Evolutionary conservation across 2,329 filamentous ascomycete genomes (phyloP).

Genomic region (Xylaria polymorpha): DNA sequence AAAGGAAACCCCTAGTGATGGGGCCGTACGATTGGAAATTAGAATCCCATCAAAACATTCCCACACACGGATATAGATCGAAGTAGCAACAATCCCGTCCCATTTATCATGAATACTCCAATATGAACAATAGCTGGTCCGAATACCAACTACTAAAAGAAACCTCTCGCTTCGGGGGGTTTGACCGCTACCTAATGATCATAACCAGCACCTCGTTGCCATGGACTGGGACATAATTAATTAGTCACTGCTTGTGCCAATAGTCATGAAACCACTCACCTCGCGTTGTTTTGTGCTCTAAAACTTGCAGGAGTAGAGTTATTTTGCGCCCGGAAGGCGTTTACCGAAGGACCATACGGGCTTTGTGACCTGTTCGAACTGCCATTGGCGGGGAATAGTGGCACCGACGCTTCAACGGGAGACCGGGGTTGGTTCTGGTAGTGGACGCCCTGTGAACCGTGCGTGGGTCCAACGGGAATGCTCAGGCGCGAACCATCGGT

Average conservation of each 20-base stretch:
- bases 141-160: conserved; percentile 44
- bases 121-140: conserved; percentile 46
- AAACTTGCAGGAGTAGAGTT: conserved; percentile 55
- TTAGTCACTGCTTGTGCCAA: conserved; percentile 41
- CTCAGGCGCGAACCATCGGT: conserved; percentile 47
- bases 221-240: conserved; percentile 55
- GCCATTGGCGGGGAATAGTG: conserved; percentile 59
- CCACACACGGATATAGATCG: conserved; percentile 47
- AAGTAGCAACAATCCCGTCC: conserved; percentile 48
- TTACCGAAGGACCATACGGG: conserved; percentile 50
- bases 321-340: conserved; percentile 53
- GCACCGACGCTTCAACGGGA: conserved; percentile 62
- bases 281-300: conserved; percentile 58
- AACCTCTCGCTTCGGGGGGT: conserved; percentile 41
- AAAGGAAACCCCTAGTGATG: conserved; percentile 24
- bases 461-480: conserved; percentile 34
- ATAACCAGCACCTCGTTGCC: conserved; percentile 68
- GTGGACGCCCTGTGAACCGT: conserved; percentile 37
- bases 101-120: conserved; percentile 48
- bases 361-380: conserved; percentile 45
- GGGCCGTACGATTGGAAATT: conserved; percentile 36
- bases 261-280: conserved; percentile 52
- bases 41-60: conserved; percentile 41
- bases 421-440: conserved; percentile 55
- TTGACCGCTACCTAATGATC: conserved; percentile 55